Percentiles rank a stretch among this genome's conserved stretches.
These are phyloP conservation scores for Daedaleopsis nitida DNA, from an alignment of 768 basidiomycete genomes.

Conservation along the genomic window DNA sequence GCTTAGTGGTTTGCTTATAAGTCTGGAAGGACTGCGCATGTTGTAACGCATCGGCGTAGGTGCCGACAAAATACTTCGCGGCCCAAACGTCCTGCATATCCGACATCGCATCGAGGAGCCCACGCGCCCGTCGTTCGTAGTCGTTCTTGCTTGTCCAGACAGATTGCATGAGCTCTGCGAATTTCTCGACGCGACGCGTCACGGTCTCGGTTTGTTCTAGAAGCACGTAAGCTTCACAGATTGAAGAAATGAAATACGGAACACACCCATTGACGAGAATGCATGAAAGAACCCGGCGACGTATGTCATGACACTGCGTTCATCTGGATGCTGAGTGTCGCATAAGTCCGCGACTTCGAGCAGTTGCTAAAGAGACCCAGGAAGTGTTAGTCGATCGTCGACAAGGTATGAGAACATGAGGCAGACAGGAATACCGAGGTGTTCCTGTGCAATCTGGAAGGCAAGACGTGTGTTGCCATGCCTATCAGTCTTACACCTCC, in stretches of 20 bases:
- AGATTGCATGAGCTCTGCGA: constrained; percentile 93
- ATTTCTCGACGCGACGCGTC: constrained; percentile 91
- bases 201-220: constrained; percentile 94
- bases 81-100: constrained; percentile 74
- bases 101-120: constrained; percentile 68
- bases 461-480: constrained; percentile 86
- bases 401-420: constrained; percentile 4
- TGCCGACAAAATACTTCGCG: constrained; percentile 63
- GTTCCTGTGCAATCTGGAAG: constrained; percentile 84
- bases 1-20: constrained; percentile 86
- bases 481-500: constrained; percentile 59
- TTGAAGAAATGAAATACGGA: neutral
- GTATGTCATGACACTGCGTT: constrained; percentile 97
- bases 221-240: constrained; percentile 7
- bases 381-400: constrained; percentile 7
- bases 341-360: constrained; percentile 96
- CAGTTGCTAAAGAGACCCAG: constrained; percentile 61
- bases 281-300: constrained; percentile 98
- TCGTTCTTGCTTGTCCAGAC: constrained; percentile 88
- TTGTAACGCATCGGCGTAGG: constrained; percentile 80
- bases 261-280: constrained; percentile 90
- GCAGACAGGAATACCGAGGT: constrained; percentile 88
- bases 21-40: constrained; percentile 70
- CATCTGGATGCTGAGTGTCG: constrained; percentile 85
- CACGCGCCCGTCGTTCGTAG: constrained; percentile 83